Conservation (phyloP, 2,329 filamentous ascomycete species). For the Graphilbum sp. region DNA sequence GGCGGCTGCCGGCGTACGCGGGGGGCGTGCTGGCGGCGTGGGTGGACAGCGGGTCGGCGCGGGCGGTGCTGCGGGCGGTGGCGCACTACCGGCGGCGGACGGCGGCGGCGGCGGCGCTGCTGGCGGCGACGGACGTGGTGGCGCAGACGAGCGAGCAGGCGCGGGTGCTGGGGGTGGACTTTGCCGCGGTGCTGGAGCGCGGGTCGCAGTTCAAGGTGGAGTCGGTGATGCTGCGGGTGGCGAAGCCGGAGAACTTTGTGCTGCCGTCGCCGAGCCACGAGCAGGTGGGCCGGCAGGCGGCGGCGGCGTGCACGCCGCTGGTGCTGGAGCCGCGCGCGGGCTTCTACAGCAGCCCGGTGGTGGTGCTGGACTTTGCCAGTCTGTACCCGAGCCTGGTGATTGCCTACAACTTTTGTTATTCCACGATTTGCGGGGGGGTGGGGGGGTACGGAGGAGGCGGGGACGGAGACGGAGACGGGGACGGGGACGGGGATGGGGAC, state of each 20-base stretch:
- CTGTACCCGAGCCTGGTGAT: conserved; percentile 98
- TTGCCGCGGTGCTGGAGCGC: conserved; percentile 87
- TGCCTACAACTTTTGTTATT: conserved; percentile 98
- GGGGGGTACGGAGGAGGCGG: conserved; percentile 2
- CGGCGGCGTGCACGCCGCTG: conserved; percentile 79
- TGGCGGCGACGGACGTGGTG: conserved; percentile 80
- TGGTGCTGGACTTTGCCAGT: conserved; percentile 92
- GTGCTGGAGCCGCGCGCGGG: conserved; percentile 96
- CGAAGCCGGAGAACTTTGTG: conserved; percentile 89
- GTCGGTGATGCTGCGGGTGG: conserved; percentile 95
- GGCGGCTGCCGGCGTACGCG: conserved; percentile 74
- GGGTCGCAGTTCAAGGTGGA: conserved; percentile 98
- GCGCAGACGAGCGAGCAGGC: conserved; percentile 88
- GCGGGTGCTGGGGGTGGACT: conserved; percentile 81
- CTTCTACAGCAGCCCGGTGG: conserved; percentile 76
- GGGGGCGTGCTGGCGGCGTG: conserved; percentile 66
- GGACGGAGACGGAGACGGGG: background rate
- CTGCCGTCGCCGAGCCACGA: conserved; percentile 78
- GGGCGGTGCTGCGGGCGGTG: conserved; percentile 58
- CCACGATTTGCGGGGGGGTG: conserved; percentile 80
- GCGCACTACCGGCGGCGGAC: conserved; percentile 64
- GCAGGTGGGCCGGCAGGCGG: conserved; percentile 88
- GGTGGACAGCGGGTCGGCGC: conserved; percentile 54
- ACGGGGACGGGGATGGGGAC: background rate
- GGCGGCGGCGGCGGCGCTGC: conserved; percentile 72